phyloP scores from a whole-genome alignment of 192 early-diverging fungal species.

The Phlyctochytrium planicorne region DNA sequence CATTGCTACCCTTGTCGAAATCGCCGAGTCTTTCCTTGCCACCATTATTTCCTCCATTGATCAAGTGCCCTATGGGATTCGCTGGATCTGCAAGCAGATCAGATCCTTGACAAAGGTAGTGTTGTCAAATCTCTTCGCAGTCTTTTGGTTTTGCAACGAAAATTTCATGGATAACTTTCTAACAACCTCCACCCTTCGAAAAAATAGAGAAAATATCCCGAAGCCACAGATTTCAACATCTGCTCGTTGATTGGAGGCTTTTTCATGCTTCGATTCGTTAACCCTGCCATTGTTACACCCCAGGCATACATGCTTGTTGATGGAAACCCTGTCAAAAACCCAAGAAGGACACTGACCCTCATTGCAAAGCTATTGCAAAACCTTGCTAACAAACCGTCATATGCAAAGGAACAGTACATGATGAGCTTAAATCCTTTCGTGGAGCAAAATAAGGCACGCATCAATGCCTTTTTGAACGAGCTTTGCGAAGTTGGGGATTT shows the following conservation, averaged over 20 bases:
- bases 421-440: conserved; percentile 84
- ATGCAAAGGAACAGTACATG: conserved; percentile 93
- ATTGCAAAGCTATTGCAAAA: conserved; percentile 95
- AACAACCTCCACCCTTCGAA: not conserved
- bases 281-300: conserved; percentile 97
- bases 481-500: conserved; percentile 89
- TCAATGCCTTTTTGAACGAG: conserved; percentile 86
- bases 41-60: conserved; percentile 82
- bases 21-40: conserved; percentile 79
- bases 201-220: conserved; percentile 76
- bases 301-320: conserved; percentile 94
- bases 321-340: conserved; percentile 71
- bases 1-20: conserved; percentile 78
- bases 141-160: too few species aligned
- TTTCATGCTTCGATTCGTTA: conserved; percentile 94
- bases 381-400: conserved; percentile 89
- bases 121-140: not conserved
- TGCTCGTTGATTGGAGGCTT: conserved; percentile 97
- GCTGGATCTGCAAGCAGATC: conserved; percentile 99
- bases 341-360: conserved; percentile 85
- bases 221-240: conserved; percentile 82
- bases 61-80: conserved; percentile 91
- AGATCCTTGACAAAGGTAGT: conserved; percentile 75
- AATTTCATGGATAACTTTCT: conserved; percentile 9
- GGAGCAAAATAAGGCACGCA: conserved; percentile 79